Base-by-base conservation (phyloP, 208 protist species). In the Trypanosomatidae sp. region DNA sequence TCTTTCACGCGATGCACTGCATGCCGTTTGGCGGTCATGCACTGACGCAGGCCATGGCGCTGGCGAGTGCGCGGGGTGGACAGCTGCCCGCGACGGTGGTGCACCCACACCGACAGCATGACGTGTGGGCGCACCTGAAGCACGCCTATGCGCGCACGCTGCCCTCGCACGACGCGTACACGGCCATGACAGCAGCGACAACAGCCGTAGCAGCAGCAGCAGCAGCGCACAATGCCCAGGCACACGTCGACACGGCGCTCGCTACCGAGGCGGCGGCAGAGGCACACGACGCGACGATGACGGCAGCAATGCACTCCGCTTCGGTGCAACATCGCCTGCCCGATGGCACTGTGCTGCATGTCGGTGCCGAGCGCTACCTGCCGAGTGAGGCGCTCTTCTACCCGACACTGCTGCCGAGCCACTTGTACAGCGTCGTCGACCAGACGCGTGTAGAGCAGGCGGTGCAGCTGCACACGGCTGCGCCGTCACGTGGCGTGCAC, bases 1-100 rank as follows among this genome's bases (percentile, higher is more conserved):
- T 96, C 19, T 93, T 94, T 55, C 91, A 97, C 61, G 80, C 89
- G n/a, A 91, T 77, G 8, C 66, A 82, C 41, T 62, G 68, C 38
- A 46, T 96, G 4, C 59, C 84, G 15, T 30, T 96, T 20, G 90
- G 75, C 28, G 94, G 94, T 11, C 30, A 43, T 6, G 71, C 86
- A 33, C 50, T 87, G 23, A 96, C 89, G 0, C n/a, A n/a, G n/a
- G n/a, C n/a, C n/a, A n/a, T n/a, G n/a, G n/a, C n/a, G n/a, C n/a
- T n/a, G n/a, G n/a, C n/a, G n/a, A n/a, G n/a, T n/a, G n/a, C n/a
- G n/a, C n/a, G 38, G 43, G 10, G 53, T 69, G 59, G 61, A 25
- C 39, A 49, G 8, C 65, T 79, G 32, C 64, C 66, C 13, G 44
- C 43, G 2, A 44, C 38, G 26, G 56, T 72, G 24, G 65, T 80